Evolutionary conservation across 2,329 filamentous ascomycete species (phyloP).

Genomic region (Cordyceps fumosorosea): DNA sequence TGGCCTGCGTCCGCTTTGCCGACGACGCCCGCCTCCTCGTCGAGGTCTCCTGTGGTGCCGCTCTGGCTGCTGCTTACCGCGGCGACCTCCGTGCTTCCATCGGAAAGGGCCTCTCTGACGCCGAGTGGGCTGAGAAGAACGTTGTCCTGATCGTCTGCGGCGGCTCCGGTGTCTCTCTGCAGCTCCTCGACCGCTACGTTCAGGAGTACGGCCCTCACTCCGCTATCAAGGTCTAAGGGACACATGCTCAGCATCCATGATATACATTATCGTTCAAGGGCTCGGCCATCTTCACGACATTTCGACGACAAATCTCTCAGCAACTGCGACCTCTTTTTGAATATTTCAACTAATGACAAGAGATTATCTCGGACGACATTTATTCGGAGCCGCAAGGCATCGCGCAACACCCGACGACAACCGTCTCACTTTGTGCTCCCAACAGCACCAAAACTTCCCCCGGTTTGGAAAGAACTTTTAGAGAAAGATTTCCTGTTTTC

Average conservation of each 20-base stretch:
- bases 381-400: constrained; percentile 1
- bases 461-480: constrained; percentile 11
- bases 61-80: constrained; percentile 62
- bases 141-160: constrained; percentile 85
- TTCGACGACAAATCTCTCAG: not conserved
- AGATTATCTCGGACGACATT: constrained; percentile 2
- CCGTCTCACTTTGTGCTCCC: not conserved
- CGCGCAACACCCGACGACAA: not conserved
- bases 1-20: constrained; percentile 68
- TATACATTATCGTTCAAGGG: not conserved
- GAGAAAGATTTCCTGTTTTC: constrained; percentile 12
- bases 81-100: constrained; percentile 55
- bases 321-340: not conserved
- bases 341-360: not conserved
- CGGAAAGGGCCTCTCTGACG: constrained; percentile 43
- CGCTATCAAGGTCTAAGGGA: constrained; percentile 23
- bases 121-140: constrained; percentile 58
- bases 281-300: not conserved
- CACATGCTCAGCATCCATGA: not conserved
- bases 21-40: constrained; percentile 78
- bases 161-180: constrained; percentile 59
- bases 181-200: constrained; percentile 53
- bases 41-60: constrained; percentile 80
- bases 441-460: not conserved
- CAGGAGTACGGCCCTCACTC: constrained; percentile 34